Evolutionary conservation across 371 early-diverging fungal genomes (phyloP), one percentile per base, ranked within the genome.

Genomic region (Mortierella sp.): DNA sequence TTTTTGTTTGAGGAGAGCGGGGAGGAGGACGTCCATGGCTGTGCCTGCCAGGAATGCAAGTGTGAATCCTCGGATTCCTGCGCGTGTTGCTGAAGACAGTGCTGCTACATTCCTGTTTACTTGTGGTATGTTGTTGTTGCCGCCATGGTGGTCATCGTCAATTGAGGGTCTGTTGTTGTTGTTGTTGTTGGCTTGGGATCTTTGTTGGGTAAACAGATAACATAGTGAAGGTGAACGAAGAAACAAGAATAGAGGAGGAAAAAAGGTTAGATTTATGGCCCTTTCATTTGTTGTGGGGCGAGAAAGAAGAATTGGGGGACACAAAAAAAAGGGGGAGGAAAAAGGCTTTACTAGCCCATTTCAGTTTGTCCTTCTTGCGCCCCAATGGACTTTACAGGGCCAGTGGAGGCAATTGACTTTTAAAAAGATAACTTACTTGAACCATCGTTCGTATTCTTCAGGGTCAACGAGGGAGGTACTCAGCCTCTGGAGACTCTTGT

Each of bases 361-460:
- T 16, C 14, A 46, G 48, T 46, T 3, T 4, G 5, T 51, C 21
- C 21, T 51, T 3, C 5, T 6, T 35, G 35, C 35, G 5, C 51
- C 51, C 63, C 63, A 63, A 16, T 29, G 14, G 35, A 29, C 60
- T 32, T 4, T 2, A 35, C 35, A 35, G 2, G 35, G 3, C 35
- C 35, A 35, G 35, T 35, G 35, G 2, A 35, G 35, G 35, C 35
- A 35, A 29, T 58, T 58, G 27, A 14, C n/a, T n/a, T 16, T 27
- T 18, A 7, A 24, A 1, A 21, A 44, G n/a, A 51, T 14, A 8
- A 48, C 78, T 41, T 74, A 79, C 80, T 63, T 71, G 75, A 80
- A 75, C 80, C 80, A 75, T 44, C 72, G 71, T 29, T 70, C 32
- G 51, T 75, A 80, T 16, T 80, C 72, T 14, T 63, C 80, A n/a